Base-by-base conservation (phyloP, 1,284 basidiomycete genomes). In the Moesziomyces parantarcticus region DNA sequence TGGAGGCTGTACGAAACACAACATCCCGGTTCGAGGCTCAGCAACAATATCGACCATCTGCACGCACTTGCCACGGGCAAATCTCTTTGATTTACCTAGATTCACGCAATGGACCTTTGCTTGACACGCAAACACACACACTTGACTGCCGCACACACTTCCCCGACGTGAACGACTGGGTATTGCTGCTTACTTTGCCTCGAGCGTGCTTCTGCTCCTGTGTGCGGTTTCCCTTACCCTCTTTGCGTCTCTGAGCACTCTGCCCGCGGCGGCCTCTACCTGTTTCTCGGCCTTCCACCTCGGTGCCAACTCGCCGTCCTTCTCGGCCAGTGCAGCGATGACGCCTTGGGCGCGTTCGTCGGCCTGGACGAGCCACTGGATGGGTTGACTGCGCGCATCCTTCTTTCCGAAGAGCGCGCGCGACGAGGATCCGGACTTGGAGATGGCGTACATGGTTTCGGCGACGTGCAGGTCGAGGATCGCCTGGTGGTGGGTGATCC, bases 361-460 rank as follows among this genome's bases (percentile, higher is more conserved):
- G 0, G 75, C 75, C 48, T 75, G 63, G 3, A 58, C 29, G 11
- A 76, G 21, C 67, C 62, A 70, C 36, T 26, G 55, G 25, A 75
- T 44, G 34, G 56, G 46, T 40, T 43, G 49, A 3, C 14, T 56
- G 13, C 64, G 48, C 3, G 3, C 26, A 2, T 42, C 47, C 11
- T 13, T 43, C 20, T 23, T 41, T 26, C 36, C 26, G 49, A 39
- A 16, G 43, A 41, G 47, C 51, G 44, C 13, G 32, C 39, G 10
- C 50, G 36, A 5, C 41, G 26, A 36, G 39, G 49, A 13, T 39
- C 32, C 22, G 42, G 46, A 7, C 25, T 44, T 34, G 14, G 54
- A 47, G n/a, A 82, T 60, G 5, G 73, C 80, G 32, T 62, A 78
- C 20, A 79, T 54, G 1, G 80, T 82, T 44, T 82, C 79, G 23